Evolutionary conservation across 305 asterid species (phyloP).

Genomic region (Stenogyne calaminthoides): DNA sequence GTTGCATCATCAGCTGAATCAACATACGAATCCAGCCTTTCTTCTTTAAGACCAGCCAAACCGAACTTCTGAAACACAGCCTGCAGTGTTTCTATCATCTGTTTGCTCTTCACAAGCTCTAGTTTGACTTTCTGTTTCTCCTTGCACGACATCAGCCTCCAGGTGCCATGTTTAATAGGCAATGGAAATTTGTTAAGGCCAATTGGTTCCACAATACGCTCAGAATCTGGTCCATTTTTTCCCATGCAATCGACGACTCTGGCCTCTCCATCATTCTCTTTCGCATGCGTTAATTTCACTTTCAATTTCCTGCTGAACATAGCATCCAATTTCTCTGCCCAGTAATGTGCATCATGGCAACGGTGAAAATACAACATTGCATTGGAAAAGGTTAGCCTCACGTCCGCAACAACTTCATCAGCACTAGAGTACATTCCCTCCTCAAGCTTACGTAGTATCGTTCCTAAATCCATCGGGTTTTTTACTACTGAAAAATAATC

Average conservation of each 20-base stretch:
- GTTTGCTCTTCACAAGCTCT: constrained; percentile 41
- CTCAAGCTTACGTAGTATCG: no score
- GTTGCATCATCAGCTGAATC: constrained; percentile 33
- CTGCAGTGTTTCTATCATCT: constrained; percentile 38
- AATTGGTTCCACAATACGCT: no score
- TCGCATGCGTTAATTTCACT: constrained; percentile 39
- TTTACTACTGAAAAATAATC: no score
- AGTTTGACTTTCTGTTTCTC: constrained; percentile 38
- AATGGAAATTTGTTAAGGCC: constrained; percentile 29
- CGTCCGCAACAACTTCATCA: constrained; percentile 71
- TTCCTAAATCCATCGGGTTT: no score
- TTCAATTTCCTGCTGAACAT: constrained; percentile 61
- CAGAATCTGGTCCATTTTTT: no score
- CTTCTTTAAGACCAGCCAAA: constrained; percentile 28
- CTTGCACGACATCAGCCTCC: constrained; percentile 28
- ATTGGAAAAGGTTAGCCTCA: constrained; percentile 70
- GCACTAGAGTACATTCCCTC: no score
- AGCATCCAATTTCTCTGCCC: constrained; percentile 52
- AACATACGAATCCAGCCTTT: constrained; percentile 32
- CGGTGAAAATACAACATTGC: constrained; percentile 72
- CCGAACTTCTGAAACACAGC: constrained; percentile 32
- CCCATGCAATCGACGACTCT: no score
- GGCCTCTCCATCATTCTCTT: no score
- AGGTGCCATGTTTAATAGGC: constrained; percentile 22
- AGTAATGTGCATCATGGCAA: constrained; percentile 39